A percentile compares a stretch with the other conserved stretches of the same genome.
These are phyloP conservation scores for Sparassis latifolia DNA, from an alignment of 1,284 basidiomycete species.

Conservation along the genomic window DNA sequence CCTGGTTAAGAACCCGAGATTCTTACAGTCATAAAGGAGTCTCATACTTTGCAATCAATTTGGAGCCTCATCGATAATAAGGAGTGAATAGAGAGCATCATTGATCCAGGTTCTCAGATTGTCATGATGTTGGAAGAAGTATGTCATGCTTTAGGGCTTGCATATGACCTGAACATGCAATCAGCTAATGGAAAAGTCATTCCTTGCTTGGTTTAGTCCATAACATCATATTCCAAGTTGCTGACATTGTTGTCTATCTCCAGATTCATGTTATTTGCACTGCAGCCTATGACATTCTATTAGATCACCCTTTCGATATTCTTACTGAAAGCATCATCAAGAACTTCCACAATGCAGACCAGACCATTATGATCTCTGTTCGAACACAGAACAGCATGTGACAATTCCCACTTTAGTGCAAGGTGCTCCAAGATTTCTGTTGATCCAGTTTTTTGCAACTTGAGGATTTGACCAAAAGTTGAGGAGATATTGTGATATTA, in stretches of 20 bases:
- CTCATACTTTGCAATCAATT: conserved; percentile 3
- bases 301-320: conserved; percentile 28
- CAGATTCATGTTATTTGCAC: conserved; percentile 19
- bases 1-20: not conserved
- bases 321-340: conserved; percentile 19
- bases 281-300: conserved; percentile 24
- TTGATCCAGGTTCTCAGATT: conserved; percentile 18
- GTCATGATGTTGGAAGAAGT: conserved; percentile 17
- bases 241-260: conserved; percentile 10
- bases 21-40: conserved; percentile 3
- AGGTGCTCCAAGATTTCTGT: conserved; percentile 1
- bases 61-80: conserved; percentile 6
- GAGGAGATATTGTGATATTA: not conserved
- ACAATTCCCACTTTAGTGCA: conserved; percentile 18
- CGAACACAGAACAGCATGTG: conserved; percentile 12
- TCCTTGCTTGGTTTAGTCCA: conserved; percentile 14
- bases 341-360: conserved; percentile 16
- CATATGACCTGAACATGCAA: conserved; percentile 18
- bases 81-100: conserved; percentile 12
- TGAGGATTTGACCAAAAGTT: not conserved
- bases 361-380: conserved; percentile 20
- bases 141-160: conserved; percentile 8
- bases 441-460: not conserved
- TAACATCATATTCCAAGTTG: conserved; percentile 11
- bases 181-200: conserved; percentile 19